Evolutionary conservation across 352 stramenopile species (phyloP), one percentile per base, ranked within the genome.

Genomic region (Globisporangium ultimum): DNA sequence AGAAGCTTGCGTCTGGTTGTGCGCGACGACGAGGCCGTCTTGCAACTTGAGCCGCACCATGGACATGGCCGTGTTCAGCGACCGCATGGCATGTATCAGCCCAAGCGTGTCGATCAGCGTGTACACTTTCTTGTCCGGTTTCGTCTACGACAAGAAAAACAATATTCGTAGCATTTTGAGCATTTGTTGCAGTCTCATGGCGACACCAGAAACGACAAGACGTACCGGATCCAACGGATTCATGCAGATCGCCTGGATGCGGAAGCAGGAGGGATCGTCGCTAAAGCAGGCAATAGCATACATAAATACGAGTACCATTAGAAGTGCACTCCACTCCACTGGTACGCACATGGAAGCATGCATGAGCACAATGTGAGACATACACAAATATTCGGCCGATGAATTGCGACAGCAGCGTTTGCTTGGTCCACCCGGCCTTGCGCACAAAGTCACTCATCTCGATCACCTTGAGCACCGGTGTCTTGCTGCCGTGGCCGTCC

Each of bases 361-460:
- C n/a, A 50, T 10, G 28, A 10, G 4, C 28, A 12, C 32, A 54
- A 32, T 24, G 36, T 36, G 34, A 34, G 13, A 68, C 65, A 6
- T 75, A 89, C 83, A 74, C 40, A 50, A 90, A 92, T 18, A 72
- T 70, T 34, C 83, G 80, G 3, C 80, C 83, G 34, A 92, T 71
- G 64, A 87, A 92, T 47, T 90, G 80, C 34, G 83, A 83, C 5
- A 92, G 66, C 41, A 90, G 63, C n/a, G 63, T 53, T 24, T 92
- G 80, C 60, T 88, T 92, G 34, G 68, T 63, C 80, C 83, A 92
- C 22, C 72, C 74, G 42, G 75, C 70, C 54, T 89, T 88, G 18
- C 76, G 78, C 57, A 90, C 78, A 60, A 92, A 92, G 8, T 92
- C 80, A 53, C 70, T 89, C 67, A 92, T 78, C 57, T 84, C 76